These are phyloP conservation scores for Botrytis hyacinthi DNA, from an alignment of 2,329 filamentous ascomycete genomes.

Conservation along the genomic window DNA sequence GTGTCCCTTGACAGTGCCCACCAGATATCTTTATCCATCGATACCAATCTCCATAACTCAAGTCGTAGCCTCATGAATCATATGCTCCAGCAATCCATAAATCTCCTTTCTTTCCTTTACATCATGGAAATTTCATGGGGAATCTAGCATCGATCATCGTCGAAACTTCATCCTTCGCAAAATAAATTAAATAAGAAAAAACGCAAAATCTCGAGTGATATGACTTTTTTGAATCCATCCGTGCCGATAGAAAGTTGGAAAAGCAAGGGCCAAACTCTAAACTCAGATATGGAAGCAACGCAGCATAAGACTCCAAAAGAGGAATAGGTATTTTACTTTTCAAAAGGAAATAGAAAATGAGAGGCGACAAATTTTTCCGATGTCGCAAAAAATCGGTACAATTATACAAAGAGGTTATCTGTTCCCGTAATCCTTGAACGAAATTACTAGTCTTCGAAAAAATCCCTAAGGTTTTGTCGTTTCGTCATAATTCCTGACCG, in stretches of 20 bases:
- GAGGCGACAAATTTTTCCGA: conserved; percentile 4
- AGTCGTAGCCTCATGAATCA: conserved; percentile 22
- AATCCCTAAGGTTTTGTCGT: conserved; percentile 33
- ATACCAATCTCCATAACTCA: conserved; percentile 17
- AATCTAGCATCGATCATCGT: conserved; percentile 20
- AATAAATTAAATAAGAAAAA: conserved; percentile 15
- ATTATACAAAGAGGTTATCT: conserved; percentile 36
- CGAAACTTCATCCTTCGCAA: conserved; percentile 20
- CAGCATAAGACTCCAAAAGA: conserved; percentile 17
- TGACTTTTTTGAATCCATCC: conserved; percentile 11
- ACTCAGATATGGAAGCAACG: conserved; percentile 21
- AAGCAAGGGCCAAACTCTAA: conserved; percentile 19
- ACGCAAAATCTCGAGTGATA: background rate
- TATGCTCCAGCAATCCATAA: conserved; percentile 20
- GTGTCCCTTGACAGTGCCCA: conserved; percentile 18
- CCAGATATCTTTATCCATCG: conserved; percentile 17
- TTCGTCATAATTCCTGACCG: conserved; percentile 33
- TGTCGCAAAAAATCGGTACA: conserved; percentile 15
- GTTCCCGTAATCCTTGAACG: conserved; percentile 36
- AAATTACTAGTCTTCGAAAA: conserved; percentile 38
- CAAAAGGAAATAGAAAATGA: conserved; percentile 13
- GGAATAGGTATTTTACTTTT: conserved; percentile 19
- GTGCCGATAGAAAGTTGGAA: conserved; percentile 1
- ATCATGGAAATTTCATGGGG: conserved; percentile 11
- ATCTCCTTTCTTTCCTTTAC: conserved; percentile 19